These are phyloP conservation scores for Rhodamnia argentea DNA, from an alignment of 345 rosid species.

Conservation along the genomic window DNA sequence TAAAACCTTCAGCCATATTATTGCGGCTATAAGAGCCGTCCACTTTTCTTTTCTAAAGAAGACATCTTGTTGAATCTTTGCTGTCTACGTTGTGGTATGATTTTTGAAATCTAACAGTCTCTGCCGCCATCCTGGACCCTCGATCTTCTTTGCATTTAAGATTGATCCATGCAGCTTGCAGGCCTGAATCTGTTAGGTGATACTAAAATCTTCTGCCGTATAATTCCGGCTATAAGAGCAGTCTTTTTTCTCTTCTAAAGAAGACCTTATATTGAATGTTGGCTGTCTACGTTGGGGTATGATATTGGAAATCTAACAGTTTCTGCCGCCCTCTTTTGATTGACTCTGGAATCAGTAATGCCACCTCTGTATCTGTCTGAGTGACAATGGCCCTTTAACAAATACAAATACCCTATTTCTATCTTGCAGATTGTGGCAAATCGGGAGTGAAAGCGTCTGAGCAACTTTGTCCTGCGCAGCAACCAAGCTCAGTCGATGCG, in stretches of 20 bases:
- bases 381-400: neutral
- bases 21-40: neutral
- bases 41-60: neutral
- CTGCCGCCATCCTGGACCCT: neutral
- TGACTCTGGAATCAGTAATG: neutral
- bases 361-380: neutral
- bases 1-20: neutral
- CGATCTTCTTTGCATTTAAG: too few species aligned
- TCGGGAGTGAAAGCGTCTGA: slow-evolving; percentile 99
- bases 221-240: neutral
- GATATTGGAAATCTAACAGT: neutral
- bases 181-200: too few species aligned
- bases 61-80: neutral
- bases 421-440: slow-evolving; percentile 75
- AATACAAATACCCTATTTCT: neutral
- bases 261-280: neutral
- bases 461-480: slow-evolving; percentile 74
- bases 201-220: neutral
- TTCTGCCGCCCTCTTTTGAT: neutral
- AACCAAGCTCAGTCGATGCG: slow-evolving; percentile 78
- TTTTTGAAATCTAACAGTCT: neutral
- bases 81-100: neutral
- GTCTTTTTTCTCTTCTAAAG: neutral
- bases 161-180: too few species aligned
- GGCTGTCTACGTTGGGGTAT: neutral